Evolutionary conservation across 306 rosid species (phyloP), one percentile per base, ranked within the genome.

Genomic region (Gleditsia sinensis): DNA sequence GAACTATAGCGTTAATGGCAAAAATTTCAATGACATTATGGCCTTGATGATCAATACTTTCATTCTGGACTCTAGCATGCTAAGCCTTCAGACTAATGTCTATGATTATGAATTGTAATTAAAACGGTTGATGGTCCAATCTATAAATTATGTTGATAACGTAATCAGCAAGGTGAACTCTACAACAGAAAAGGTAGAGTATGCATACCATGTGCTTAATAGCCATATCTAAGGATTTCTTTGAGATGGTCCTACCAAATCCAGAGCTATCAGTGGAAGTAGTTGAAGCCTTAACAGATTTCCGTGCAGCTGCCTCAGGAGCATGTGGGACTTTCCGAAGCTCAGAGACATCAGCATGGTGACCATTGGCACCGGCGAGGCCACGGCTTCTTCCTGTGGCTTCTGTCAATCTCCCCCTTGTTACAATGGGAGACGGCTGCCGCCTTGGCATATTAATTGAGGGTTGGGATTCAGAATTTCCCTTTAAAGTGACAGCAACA

Each of bases 151-250:
- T 24, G 30, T 48, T 30, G 60, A 33, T 4, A 23, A 11, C 13
- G 17, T 23, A 68, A 30, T 19, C 19, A 48, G 16, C 13, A 24
- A 50, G 8, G 53, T 70, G 24, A 70, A 23, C 14, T 23, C 16
- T 51, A n/a, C 32, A n/a, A 30, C 23, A 42, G 57, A 7, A 40
- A 42, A 34, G 25, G 49, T 33, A 77, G 69, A 24, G 71, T 36
- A 42, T 69, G 69, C 91, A 42, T 80, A 94, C 99, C 99, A 92
- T 94, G 83, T 92, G 96, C 74, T 91, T 88, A 74, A 92, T 92
- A 51, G 99, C 99, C 96, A 94, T 87, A 77, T 94, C 99, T 59
- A 94, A 88, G 33, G 99, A 94, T 82, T 88, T 94, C 87, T 92
- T 94, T 19, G 99, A 94, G 87, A 94, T 94, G 49, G 45, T 86